phyloP scores from a whole-genome alignment of 495 filamentous ascomycete species.

The Penicillium odoratum region DNA sequence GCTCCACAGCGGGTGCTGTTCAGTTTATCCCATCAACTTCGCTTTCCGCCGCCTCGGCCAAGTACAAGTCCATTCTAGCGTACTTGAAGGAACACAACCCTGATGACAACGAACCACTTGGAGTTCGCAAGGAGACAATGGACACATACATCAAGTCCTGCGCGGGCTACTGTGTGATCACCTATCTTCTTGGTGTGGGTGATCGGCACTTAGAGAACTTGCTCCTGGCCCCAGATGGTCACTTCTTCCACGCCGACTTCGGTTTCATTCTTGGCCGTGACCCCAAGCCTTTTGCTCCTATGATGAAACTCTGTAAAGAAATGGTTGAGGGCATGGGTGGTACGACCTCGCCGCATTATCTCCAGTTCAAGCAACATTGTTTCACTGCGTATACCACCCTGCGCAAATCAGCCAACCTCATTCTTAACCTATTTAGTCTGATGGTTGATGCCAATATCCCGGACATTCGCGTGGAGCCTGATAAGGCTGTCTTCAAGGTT shows the following conservation, averaged over 20 bases:
- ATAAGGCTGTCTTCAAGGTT: slow-evolving; percentile 91
- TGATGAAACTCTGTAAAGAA: slow-evolving; percentile 95
- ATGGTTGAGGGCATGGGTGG: slow-evolving; percentile 99
- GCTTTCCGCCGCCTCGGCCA: slow-evolving; percentile 74
- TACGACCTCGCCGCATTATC: slow-evolving; percentile 70
- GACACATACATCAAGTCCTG: slow-evolving; percentile 96
- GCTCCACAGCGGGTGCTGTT: slow-evolving; percentile 81
- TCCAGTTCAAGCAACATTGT: slow-evolving; percentile 89
- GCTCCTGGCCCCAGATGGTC: slow-evolving; percentile 80
- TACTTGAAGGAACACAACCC: slow-evolving; percentile 92
- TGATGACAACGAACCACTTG: slow-evolving; percentile 75
- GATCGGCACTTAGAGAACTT: slow-evolving; percentile 97
- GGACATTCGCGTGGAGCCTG: slow-evolving; percentile 88
- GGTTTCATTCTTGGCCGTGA: slow-evolving; percentile 97
- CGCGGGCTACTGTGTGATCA: slow-evolving; percentile 98
- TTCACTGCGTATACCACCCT: slow-evolving; percentile 93
- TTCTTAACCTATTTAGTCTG: slow-evolving; percentile 93
- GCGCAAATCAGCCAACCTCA: slow-evolving; percentile 82
- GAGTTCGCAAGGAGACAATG: slow-evolving; percentile 88
- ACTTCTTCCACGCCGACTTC: slow-evolving; percentile 98
- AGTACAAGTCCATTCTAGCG: slow-evolving; percentile 80
- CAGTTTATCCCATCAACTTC: slow-evolving; percentile 89
- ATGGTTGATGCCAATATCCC: slow-evolving; percentile 98
- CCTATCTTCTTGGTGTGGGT: slow-evolving; percentile 96
- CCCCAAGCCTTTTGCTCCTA: slow-evolving; percentile 93